Evolutionary conservation across 441 rosid genomes (phyloP).

Genomic region (Codiaeum variegatum): DNA sequence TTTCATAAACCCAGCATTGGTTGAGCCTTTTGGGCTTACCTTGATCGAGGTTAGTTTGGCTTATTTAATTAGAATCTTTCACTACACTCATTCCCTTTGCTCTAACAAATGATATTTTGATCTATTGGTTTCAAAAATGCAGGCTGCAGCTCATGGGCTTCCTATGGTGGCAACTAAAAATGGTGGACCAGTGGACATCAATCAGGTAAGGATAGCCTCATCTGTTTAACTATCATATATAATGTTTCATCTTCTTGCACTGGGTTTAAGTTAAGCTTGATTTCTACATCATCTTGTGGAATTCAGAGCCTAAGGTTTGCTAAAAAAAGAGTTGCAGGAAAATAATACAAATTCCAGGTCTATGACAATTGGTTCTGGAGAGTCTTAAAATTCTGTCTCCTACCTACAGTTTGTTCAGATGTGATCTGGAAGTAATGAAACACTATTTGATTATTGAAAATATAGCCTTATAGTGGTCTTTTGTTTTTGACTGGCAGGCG

Average conservation of each 20-base stretch:
- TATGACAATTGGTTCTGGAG: background rate
- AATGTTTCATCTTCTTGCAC: background rate
- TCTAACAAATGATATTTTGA: conserved; percentile 13
- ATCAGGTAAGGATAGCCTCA: conserved; percentile 41
- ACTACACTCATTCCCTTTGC: conserved; percentile 1
- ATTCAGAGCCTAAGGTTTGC: background rate
- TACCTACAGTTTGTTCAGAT: background rate
- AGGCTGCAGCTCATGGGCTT: conserved; percentile 99
- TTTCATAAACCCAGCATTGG: conserved; percentile 93
- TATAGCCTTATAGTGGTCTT: background rate
- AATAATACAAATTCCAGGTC: background rate
- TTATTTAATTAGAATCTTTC: background rate
- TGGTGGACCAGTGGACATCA: conserved; percentile 97
- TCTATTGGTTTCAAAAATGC: conserved; percentile 21
- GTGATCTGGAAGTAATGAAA: background rate
- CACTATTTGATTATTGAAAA: background rate
- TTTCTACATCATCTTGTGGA: background rate
- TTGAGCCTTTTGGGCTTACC: conserved; percentile 97
- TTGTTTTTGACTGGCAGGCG: conserved; percentile 44
- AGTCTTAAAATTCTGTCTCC: background rate
- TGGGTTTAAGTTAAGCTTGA: background rate
- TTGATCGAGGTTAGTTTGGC: conserved; percentile 68
- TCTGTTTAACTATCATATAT: background rate
- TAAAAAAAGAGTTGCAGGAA: background rate
- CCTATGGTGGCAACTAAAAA: conserved; percentile 97